Percentiles rank a stretch among this genome's conserved stretches.
Evolutionary conservation across 1,284 basidiomycete species (phyloP).

Genomic region (Entoloma clypeatum): DNA sequence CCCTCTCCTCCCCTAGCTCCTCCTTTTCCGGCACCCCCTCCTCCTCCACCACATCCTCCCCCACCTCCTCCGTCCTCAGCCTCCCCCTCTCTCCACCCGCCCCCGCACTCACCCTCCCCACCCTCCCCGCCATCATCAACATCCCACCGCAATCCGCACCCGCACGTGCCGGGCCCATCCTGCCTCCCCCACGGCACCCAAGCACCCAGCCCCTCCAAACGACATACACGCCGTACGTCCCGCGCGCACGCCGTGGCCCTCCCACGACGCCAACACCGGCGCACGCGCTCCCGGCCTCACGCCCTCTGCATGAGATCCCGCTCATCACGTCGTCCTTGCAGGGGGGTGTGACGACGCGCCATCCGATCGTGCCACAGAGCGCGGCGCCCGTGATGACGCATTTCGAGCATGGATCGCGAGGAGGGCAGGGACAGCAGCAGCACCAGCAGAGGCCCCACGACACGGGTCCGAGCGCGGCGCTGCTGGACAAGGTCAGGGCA

Average conservation of each 20-base stretch:
- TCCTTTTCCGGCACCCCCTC: conserved; percentile 29
- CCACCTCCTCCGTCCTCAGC: conserved; percentile 30
- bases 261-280: conserved; percentile 23
- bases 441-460: no score
- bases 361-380: conserved; percentile 34
- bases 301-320: conserved; percentile 59
- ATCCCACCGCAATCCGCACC: conserved; percentile 15
- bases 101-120: conserved; percentile 18
- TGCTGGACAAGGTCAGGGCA: conserved; percentile 77
- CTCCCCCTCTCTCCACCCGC: conserved; percentile 23
- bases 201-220: conserved; percentile 54
- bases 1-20: conserved; percentile 26
- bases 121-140: conserved; percentile 18
- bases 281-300: conserved; percentile 52
- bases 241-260: conserved; percentile 50
- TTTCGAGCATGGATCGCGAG: no score
- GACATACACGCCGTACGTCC: conserved; percentile 79
- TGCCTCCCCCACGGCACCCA: conserved; percentile 61
- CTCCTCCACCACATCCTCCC: conserved; percentile 33
- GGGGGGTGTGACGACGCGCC: conserved; percentile 75
- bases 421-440: no score
- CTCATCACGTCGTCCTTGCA: conserved; percentile 72
- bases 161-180: conserved; percentile 40
- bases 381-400: conserved; percentile 10
- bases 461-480: conserved; percentile 66